Base-by-base conservation (phyloP, 805 yeast genomes). In the Ogataea polymorpha region DNA sequence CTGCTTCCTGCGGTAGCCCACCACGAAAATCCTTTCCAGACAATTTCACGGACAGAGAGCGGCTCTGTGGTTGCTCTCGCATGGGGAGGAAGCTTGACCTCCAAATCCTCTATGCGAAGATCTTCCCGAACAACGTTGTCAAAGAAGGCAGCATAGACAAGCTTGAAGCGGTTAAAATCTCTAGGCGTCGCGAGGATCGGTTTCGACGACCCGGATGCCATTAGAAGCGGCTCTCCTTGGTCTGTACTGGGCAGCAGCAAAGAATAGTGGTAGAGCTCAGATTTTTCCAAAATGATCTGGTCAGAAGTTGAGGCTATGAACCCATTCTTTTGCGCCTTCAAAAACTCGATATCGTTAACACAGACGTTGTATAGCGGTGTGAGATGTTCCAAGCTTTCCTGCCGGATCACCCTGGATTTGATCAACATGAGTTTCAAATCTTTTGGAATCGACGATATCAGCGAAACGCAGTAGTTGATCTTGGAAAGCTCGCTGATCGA, bases 1-100 rank as follows among this genome's bases (percentile, higher is more conserved):
- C 72, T 69, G 44, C 80, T 84, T 7, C 93, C 95, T 1, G 93
- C 91, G 23, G 85, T 74, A 3, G 95, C 95, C 88, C 91, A 86
- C 93, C 93, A 86, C 15, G 84, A 66, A 44, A 85, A 73, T 1
- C 89, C 89, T 39, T 75, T 68, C 85, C 86, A 80, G 1, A 80
- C 65, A 29, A 74, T 66, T 50, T 79, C 81, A 39, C 69, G 67
- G 74, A 85, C 72, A 2, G 83, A 70, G 16, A 70, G 58, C 1
- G 79, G 67, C 36, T 74, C 78, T 1, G 75, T 67, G 11, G 53
- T 34, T 11, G 44, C 36, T n/a, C 44, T 39, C 14, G 50, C 46
- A 21, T 39, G 48, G 9, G 46, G 30, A n/a, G 57, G 51, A 6
- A 48, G 14, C 23, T 32, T 34, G 17, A 40, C 34, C 27, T 51